Conservation (phyloP, 73 alveolate species). For the Blepharisma stoltei region DNA sequence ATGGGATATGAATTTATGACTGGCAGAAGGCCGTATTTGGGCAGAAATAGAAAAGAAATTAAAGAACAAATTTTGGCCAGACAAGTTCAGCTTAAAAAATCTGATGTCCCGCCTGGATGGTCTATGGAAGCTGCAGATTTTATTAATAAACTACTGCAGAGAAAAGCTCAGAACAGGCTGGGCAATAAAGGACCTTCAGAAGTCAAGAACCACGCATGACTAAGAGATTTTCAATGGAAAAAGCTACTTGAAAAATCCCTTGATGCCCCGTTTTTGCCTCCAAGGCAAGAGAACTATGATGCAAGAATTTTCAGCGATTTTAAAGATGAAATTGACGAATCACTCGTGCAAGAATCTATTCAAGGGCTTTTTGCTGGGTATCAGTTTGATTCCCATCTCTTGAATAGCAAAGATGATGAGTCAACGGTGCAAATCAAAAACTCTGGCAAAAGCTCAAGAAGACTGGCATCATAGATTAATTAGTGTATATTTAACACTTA, state of each 20-base stretch:
- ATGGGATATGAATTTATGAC: slow-evolving; percentile 64
- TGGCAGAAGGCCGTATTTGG: slow-evolving; percentile 92
- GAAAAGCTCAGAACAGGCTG: slow-evolving; percentile 71
- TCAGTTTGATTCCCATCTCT: background rate
- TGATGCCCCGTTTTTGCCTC: slow-evolving; percentile 84
- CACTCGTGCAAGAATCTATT: background rate
- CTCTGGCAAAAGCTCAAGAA: too few species aligned
- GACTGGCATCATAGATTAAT: too few species aligned
- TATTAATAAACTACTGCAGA: slow-evolving; percentile 63
- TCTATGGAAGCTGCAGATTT: slow-evolving; percentile 94
- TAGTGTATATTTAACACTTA: too few species aligned
- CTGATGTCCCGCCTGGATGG: slow-evolving; percentile 93
- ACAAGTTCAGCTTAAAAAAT: slow-evolving; percentile 72
- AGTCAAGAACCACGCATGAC: slow-evolving; percentile 94
- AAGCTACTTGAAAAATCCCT: slow-evolving; percentile 66
- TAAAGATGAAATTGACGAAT: slow-evolving; percentile 19
- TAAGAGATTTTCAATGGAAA: slow-evolving; percentile 83
- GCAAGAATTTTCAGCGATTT: slow-evolving; percentile 49
- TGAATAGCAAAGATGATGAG: too few species aligned
- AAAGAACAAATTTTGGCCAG: slow-evolving; percentile 90
- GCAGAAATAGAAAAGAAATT: slow-evolving; percentile 90
- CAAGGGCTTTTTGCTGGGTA: background rate
- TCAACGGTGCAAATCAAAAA: too few species aligned
- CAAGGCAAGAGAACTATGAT: slow-evolving; percentile 39
- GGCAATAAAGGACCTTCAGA: slow-evolving; percentile 92